A percentile compares a stretch with the other conserved stretches of the same genome.
Evolutionary conservation across 176 grass and related monocot genomes (phyloP).

Genomic region (Olyra latifolia): DNA sequence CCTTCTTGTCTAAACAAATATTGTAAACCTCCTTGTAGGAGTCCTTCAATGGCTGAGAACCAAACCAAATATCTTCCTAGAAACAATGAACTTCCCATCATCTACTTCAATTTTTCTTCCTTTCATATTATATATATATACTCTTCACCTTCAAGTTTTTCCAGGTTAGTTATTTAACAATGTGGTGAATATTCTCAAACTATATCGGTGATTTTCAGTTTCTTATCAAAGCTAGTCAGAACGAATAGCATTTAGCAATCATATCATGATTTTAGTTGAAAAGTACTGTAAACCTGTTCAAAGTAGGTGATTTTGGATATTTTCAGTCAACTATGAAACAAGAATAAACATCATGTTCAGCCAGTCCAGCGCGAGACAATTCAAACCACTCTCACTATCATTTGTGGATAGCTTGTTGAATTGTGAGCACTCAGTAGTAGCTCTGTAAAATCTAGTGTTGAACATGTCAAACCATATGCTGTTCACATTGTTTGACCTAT

Average conservation of each 20-base stretch:
- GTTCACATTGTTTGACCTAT: not conserved
- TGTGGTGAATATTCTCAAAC: not conserved
- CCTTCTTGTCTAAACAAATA: too few species aligned
- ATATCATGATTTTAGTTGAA: not conserved
- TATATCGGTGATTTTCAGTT: not conserved
- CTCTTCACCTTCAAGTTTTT: too few species aligned
- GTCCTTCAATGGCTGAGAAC: too few species aligned
- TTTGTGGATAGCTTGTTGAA: constrained; percentile 25
- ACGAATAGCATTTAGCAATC: not conserved
- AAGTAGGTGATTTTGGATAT: constrained; percentile 2
- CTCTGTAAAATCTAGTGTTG: not conserved
- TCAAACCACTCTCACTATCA: not conserved
- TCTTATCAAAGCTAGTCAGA: not conserved
- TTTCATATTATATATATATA: too few species aligned
- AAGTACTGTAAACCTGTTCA: constrained; percentile 3
- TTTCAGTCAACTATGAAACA: not conserved
- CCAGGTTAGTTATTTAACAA: not conserved
- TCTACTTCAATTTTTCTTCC: too few species aligned
- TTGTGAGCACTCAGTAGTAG: not conserved
- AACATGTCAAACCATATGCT: constrained; percentile 16
- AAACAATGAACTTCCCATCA: too few species aligned
- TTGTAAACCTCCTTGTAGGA: too few species aligned
- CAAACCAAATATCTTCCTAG: too few species aligned
- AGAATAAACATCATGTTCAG: not conserved
- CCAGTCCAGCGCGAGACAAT: not conserved